Conservation (phyloP, 371 early-diverging fungal genomes). For the Zychaea mexicana region DNA sequence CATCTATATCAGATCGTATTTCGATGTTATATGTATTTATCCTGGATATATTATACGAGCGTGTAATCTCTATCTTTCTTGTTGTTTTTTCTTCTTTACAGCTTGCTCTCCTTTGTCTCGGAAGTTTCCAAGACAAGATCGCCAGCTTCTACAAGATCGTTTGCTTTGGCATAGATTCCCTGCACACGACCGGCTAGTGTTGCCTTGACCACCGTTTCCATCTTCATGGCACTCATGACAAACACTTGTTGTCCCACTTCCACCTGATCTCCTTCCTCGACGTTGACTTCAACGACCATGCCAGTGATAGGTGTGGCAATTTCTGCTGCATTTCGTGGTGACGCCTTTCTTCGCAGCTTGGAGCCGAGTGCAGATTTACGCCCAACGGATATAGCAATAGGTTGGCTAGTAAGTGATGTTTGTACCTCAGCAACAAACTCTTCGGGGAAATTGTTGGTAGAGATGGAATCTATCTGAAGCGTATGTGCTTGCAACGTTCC, state of each 20-base stretch:
- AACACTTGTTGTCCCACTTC: constrained; percentile 37
- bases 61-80: too few species aligned
- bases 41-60: too few species aligned
- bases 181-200: constrained; percentile 26
- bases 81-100: constrained; percentile 8
- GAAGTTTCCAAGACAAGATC: constrained; percentile 35
- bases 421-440: constrained; percentile 27
- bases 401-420: constrained; percentile 15
- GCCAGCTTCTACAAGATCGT: constrained; percentile 39
- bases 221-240: constrained; percentile 51
- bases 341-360: constrained; percentile 33
- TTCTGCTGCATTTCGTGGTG: constrained; percentile 21
- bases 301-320: constrained; percentile 43
- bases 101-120: constrained; percentile 30
- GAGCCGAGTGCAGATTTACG: constrained; percentile 28
- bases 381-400: constrained; percentile 22
- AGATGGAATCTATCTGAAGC: constrained; percentile 34
- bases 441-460: constrained; percentile 41
- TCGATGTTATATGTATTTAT: too few species aligned
- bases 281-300: constrained; percentile 40
- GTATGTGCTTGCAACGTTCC: constrained; percentile 18
- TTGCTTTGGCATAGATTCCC: constrained; percentile 22
- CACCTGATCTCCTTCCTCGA: constrained; percentile 19
- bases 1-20: too few species aligned
- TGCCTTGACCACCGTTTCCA: constrained; percentile 43